These are phyloP conservation scores for Grifola frondosa DNA, from an alignment of 1,284 basidiomycete species.

Conservation along the genomic window DNA sequence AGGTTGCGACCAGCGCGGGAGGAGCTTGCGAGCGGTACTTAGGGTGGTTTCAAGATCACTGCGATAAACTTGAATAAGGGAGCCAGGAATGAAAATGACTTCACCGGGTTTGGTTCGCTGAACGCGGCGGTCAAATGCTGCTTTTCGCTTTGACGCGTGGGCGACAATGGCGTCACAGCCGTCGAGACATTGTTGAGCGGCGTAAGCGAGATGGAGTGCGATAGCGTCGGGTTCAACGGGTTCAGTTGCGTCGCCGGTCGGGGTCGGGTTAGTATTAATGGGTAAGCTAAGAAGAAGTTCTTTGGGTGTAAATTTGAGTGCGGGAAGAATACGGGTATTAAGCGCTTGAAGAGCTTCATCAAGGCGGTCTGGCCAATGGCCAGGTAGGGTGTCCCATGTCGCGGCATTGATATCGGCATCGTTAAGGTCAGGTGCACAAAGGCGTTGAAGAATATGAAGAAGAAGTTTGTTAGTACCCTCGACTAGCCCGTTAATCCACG, in stretches of 20 bases:
- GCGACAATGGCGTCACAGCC: constrained; percentile 21
- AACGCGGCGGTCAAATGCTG: constrained; percentile 21
- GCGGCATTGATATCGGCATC: constrained; percentile 16
- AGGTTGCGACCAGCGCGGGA: constrained; percentile 29
- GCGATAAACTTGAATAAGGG: constrained; percentile 12
- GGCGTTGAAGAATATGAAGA: constrained; percentile 25
- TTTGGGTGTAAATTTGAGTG: constrained; percentile 28
- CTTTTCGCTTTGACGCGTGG: constrained; percentile 19
- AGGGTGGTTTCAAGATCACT: constrained; percentile 21
- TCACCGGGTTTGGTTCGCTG: constrained; percentile 6
- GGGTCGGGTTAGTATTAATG: constrained; percentile 24
- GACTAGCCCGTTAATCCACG: constrained; percentile 39
- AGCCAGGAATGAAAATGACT: constrained; percentile 15
- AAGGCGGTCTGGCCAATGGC: constrained; percentile 29
- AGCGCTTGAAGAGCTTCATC: constrained; percentile 29
- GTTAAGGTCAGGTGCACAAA: constrained; percentile 35
- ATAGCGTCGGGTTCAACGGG: constrained; percentile 11
- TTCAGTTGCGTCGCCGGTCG: neutral
- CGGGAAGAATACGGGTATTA: constrained; percentile 25
- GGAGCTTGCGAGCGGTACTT: constrained; percentile 21
- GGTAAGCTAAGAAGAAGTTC: constrained; percentile 29
- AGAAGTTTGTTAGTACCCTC: constrained; percentile 36
- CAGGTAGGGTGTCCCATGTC: constrained; percentile 30
- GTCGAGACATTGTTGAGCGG: constrained; percentile 30
- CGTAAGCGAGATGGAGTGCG: constrained; percentile 26